Evolutionary conservation across 306 rosid genomes (phyloP).

Genomic region (Malus fusca): DNA sequence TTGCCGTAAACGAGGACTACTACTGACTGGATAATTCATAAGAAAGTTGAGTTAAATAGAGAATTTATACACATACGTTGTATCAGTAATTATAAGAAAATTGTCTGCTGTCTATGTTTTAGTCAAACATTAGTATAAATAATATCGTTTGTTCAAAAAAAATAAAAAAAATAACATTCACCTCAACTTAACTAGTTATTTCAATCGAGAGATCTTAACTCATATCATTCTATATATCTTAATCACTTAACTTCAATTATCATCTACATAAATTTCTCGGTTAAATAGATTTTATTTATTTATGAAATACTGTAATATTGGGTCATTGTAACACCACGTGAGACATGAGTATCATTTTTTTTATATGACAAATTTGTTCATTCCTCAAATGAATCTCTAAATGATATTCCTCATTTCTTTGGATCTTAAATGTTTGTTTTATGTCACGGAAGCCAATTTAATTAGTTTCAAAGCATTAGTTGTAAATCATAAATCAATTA

Average conservation of each 20-base stretch:
- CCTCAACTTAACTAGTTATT: background rate
- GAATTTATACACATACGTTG: background rate
- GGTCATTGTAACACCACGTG: background rate
- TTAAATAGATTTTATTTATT: too few species aligned
- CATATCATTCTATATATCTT: background rate
- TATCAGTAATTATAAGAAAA: background rate
- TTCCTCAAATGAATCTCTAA: background rate
- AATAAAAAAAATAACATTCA: too few species aligned
- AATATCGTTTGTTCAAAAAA: too few species aligned
- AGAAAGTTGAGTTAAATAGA: background rate
- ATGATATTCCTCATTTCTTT: background rate
- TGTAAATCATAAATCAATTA: too few species aligned
- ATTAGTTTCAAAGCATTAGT: too few species aligned
- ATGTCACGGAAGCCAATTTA: too few species aligned
- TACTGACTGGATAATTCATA: constrained; percentile 11
- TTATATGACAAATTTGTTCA: background rate
- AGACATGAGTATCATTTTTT: background rate
- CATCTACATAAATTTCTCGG: background rate
- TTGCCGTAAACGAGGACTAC: constrained; percentile 15
- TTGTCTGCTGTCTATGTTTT: background rate
- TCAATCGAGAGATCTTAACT: background rate
- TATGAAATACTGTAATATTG: background rate
- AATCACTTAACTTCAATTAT: background rate
- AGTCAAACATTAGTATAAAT: background rate
- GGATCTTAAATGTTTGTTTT: background rate